Conservation (phyloP, 768 basidiomycete species). For the Leccinum disarticulatum region DNA sequence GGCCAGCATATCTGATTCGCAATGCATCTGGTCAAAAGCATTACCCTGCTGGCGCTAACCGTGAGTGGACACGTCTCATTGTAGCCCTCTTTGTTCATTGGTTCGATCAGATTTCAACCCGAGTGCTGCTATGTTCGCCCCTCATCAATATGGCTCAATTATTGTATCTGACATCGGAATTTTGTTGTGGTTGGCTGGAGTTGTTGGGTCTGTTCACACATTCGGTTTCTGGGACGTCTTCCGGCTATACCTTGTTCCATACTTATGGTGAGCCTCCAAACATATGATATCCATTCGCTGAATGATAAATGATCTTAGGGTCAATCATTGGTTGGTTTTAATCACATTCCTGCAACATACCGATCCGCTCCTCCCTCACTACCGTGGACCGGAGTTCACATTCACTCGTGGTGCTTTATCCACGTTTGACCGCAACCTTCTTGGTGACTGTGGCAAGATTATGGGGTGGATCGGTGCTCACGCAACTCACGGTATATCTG, state of each 20-base stretch:
- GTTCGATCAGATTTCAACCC: slow-evolving; percentile 69
- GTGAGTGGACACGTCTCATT: slow-evolving; percentile 42
- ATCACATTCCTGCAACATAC: slow-evolving; percentile 99
- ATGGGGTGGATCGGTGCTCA: slow-evolving; percentile 85
- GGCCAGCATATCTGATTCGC: slow-evolving; percentile 76
- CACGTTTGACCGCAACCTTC: slow-evolving; percentile 82
- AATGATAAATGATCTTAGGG: slow-evolving; percentile 39
- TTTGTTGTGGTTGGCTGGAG: slow-evolving; percentile 61
- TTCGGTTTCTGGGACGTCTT: slow-evolving; percentile 73
- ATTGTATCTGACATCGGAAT: slow-evolving; percentile 83
- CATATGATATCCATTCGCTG: background rate
- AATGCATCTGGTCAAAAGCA: slow-evolving; percentile 86
- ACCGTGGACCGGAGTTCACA: slow-evolving; percentile 84
- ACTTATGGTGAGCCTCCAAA: slow-evolving; percentile 60
- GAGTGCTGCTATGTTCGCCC: slow-evolving; percentile 74
- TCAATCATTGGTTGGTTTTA: slow-evolving; percentile 92
- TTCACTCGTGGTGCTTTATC: slow-evolving; percentile 92
- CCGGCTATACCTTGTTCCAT: slow-evolving; percentile 81
- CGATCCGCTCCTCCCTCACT: slow-evolving; percentile 92
- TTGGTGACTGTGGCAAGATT: slow-evolving; percentile 75
- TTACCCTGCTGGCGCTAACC: slow-evolving; percentile 80
- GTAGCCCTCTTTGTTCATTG: background rate
- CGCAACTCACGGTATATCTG: slow-evolving; percentile 89
- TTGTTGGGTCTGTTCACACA: slow-evolving; percentile 55
- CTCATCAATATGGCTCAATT: slow-evolving; percentile 75